Base-by-base conservation (phyloP, 1,139 yeast genomes). In the Geotrichum klebahnii region DNA sequence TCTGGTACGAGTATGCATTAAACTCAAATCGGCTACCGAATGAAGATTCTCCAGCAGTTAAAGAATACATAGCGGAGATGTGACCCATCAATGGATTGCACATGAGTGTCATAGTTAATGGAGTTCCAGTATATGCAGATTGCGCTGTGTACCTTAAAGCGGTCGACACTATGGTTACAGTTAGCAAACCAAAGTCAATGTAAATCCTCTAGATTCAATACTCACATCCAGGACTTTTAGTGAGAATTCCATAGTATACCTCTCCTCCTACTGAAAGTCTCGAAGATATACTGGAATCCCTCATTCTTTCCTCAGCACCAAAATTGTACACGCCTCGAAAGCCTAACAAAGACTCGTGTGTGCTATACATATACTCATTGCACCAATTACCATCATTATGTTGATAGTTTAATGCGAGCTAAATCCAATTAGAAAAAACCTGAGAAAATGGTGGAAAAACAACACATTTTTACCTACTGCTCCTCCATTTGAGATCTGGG, bases 51-150 rank as follows among this genome's bases (percentile, higher is more conserved):
- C 80, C 77, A 5, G 89, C 79, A 0, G 96, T 86, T 31, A 92
- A 88, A 0, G 96, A 81, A 64, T 92, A 92, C 0, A 96, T 84
- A 1, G 96, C 83, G 1, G 95, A 84, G 4, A 94, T 68, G 58
- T 90, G 95, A 2, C 98, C 99, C 65, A 92, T 74, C 12, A 92
- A 73, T 1, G 99, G 99, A 65, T 92, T 92, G 53, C 86, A 77
- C 1, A 96, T 84, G 31, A 92, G 64, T 0, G 97, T 86, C 78
- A 92, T 79, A 0, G 96, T 86, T 55, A 90, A 67, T 0, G 99
- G 98, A 55, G 87, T 84, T 2, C 94, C 95, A 0, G 95, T 84
- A 47, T 84, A 80, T 0, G 95, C 82, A 0, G 96, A 84, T 54
- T 88, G 82, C 0, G 97, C 87, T 1, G 94, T 79, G 64, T 92